Percentiles rank a stretch among this genome's conserved stretches.
These are phyloP conservation scores for Lepiota subincarnata DNA, from an alignment of 768 basidiomycete genomes.

Conservation along the genomic window DNA sequence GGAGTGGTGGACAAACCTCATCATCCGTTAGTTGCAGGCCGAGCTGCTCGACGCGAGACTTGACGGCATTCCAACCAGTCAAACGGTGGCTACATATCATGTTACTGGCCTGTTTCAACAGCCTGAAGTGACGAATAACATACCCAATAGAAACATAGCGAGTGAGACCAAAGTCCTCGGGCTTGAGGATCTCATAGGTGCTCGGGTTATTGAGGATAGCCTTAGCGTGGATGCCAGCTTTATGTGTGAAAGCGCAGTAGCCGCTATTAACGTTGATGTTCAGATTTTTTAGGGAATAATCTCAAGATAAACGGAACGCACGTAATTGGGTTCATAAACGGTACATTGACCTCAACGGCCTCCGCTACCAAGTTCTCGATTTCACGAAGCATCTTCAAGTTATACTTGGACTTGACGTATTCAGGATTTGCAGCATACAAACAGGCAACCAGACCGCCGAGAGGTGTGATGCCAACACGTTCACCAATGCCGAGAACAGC, in stretches of 20 bases:
- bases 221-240: conserved; percentile 99
- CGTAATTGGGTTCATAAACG: conserved; percentile 96
- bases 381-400: conserved; percentile 94
- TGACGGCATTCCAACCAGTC: conserved; percentile 99
- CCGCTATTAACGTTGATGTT: conserved; percentile 50
- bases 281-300: neutral
- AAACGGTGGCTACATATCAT: conserved; percentile 67
- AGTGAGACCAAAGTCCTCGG: conserved; percentile 96
- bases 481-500: conserved; percentile 97
- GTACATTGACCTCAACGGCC: conserved; percentile 96
- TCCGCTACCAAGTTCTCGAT: conserved; percentile 99
- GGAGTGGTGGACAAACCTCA: conserved; percentile 48
- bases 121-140: conserved; percentile 16
- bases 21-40: conserved; percentile 87
- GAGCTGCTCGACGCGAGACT: conserved; percentile 97
- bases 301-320: conserved; percentile 27
- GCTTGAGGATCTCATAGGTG: conserved; percentile 99
- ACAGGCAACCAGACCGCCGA: conserved; percentile 95
- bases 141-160: conserved; percentile 97
- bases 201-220: conserved; percentile 95
- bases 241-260: conserved; percentile 99
- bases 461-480: conserved; percentile 97
- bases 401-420: conserved; percentile 99
- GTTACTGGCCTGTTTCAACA: neutral
- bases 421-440: conserved; percentile 96